These are phyloP conservation scores for Cymodocea nodosa DNA, from an alignment of 116 monocot species.

Conservation along the genomic window DNA sequence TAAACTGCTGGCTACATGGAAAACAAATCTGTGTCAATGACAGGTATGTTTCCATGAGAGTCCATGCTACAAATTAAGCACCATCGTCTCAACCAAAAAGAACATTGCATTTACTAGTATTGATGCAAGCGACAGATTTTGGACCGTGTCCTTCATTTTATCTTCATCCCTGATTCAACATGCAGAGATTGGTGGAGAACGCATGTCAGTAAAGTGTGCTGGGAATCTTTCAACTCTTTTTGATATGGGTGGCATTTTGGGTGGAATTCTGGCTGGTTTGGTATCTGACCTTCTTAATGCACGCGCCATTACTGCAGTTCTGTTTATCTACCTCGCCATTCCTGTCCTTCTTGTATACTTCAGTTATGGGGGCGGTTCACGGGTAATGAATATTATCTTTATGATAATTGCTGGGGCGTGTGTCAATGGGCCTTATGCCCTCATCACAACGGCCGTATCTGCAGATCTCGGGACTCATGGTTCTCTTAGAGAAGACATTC, in stretches of 20 bases:
- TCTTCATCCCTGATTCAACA: not conserved
- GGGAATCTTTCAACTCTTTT: slow-evolving; percentile 55
- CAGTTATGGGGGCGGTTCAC: slow-evolving; percentile 33
- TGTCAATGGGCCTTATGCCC: slow-evolving; percentile 59
- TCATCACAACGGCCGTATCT: slow-evolving; percentile 60
- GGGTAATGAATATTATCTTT: slow-evolving; percentile 25
- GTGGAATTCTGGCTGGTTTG: slow-evolving; percentile 52
- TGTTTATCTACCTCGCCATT: slow-evolving; percentile 44
- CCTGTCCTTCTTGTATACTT: slow-evolving; percentile 39
- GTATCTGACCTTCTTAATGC: slow-evolving; percentile 50
- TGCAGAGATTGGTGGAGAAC: slow-evolving; percentile 42
- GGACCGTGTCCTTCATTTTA: too few species aligned
- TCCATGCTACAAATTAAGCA: too few species aligned
- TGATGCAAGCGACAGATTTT: too few species aligned
- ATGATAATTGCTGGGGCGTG: slow-evolving; percentile 49
- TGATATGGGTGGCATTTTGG: slow-evolving; percentile 48
- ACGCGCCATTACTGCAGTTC: slow-evolving; percentile 43
- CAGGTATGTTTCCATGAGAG: too few species aligned
- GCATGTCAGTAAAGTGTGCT: slow-evolving; percentile 42
- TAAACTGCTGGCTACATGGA: too few species aligned
- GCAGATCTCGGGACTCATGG: slow-evolving; percentile 55
- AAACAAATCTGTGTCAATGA: too few species aligned
- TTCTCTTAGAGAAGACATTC: slow-evolving; percentile 38
- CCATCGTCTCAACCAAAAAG: too few species aligned
- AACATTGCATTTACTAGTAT: too few species aligned